Percentiles rank a stretch among this genome's conserved stretches.
phyloP scores from a whole-genome alignment of 2,329 filamentous ascomycete genomes.

The Penicillium corylophilum region DNA sequence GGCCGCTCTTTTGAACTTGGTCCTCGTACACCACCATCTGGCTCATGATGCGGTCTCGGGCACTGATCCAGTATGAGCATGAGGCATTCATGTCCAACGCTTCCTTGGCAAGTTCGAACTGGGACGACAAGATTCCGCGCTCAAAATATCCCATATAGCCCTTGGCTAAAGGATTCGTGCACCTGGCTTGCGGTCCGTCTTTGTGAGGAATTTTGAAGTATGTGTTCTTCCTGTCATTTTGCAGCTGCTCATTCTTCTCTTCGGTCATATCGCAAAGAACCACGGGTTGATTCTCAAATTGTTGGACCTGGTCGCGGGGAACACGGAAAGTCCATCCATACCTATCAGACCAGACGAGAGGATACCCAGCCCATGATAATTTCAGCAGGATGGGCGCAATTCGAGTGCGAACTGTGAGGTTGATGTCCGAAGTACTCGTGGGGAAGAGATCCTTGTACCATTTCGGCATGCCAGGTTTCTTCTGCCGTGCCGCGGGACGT shows the following conservation, averaged over 20 bases:
- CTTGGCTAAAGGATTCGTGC: constrained; percentile 85
- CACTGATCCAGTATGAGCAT: constrained; percentile 98
- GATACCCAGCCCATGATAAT: constrained; percentile 84
- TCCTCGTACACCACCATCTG: constrained; percentile 90
- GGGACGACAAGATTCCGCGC: constrained; percentile 79
- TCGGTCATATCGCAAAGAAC: constrained; percentile 72
- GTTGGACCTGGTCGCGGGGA: constrained; percentile 57
- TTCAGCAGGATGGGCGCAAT: constrained; percentile 82
- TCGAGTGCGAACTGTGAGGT: constrained; percentile 79
- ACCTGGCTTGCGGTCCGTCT: constrained; percentile 82
- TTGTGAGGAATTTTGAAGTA: constrained; percentile 98
- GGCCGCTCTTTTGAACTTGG: constrained; percentile 46
- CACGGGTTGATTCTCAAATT: constrained; percentile 71
- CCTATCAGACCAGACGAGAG: constrained; percentile 88
- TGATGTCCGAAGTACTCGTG: constrained; percentile 65
- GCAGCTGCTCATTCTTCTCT: constrained; percentile 65
- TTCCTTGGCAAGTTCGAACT: constrained; percentile 87
- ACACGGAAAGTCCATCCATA: constrained; percentile 93
- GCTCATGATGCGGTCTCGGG: constrained; percentile 86
- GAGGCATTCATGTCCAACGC: constrained; percentile 98
- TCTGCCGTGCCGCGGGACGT: constrained; percentile 76
- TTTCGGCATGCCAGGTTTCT: constrained; percentile 88
- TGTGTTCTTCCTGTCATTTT: constrained; percentile 62
- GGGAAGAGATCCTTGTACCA: constrained; percentile 94
- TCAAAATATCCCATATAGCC: constrained; percentile 90